Evolutionary conservation across 139 green algal species (phyloP), one percentile per base, ranked within the genome.

Genomic region (Pseudopediastrum boryanum): DNA sequence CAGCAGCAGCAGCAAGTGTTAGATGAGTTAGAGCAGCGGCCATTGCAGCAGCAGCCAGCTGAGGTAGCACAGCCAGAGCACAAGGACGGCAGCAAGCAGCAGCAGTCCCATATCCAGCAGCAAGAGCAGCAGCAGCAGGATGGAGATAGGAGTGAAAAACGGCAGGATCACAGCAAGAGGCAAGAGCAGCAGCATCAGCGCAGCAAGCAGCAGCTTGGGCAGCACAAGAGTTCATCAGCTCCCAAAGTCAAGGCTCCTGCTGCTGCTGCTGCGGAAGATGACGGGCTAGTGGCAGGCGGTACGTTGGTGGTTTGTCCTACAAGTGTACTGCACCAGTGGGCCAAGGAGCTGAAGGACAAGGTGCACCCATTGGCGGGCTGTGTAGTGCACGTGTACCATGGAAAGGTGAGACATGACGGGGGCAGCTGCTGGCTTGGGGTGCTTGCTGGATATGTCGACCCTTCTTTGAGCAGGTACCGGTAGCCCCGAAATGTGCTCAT

Each of bases 291-390:
- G 50, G 25, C 48, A 27, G 92, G 81, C 1, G 93, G 93, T 7
- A 97, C 93, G 12, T 86, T 97, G 50, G 84, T 97, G 38, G 90
- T 97, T 27, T 95, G 90, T 54, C 93, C 93, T 19, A 96, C 93
- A n/a, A 83, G 76, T 10, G 85, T 98, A 35, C 84, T 98, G 78
- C 89, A 93, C 59, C 95, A 98, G 85, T 98, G 95, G 95, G 82
- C 75, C 31, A 41, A 56, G 2, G 95, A 98, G 83, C 80, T 96
- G 21, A 41, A 58, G 4, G 71, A 86, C 39, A 96, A 96, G 69
- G 85, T 96, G 33, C 78, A 82, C 51, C 79, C 76, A 4, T 31
- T 62, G 1, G 48, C 78, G 33, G 83, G 81, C 16, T 74, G 93
- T 39, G 84, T 59, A 0, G 78, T 93, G 44, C 87, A 94, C 52